Base-by-base conservation (phyloP, 2,329 filamentous ascomycete genomes). In the Colletotrichum zoysiae region DNA sequence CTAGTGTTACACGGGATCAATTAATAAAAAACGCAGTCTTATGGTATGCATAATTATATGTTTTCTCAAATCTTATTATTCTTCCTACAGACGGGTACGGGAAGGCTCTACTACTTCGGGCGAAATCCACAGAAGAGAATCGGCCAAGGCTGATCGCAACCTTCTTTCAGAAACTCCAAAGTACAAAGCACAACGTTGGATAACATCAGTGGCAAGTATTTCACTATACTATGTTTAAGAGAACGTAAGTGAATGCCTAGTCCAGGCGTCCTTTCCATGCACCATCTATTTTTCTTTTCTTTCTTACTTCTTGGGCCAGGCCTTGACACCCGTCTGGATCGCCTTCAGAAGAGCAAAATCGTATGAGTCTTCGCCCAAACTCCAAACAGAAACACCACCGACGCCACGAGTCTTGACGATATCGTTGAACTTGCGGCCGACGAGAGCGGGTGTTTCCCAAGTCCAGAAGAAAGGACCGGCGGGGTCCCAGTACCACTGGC, bases 381-480 rank as follows among this genome's bases (percentile, higher is more conserved):
- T 85, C 87, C 87, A 89, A 0, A 84, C 86, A 79, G 89, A 85
- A 11, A 86, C 82, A 5, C 87, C 86, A 4, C 86, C 86, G 1
- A 89, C 76, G 0, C 78, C 78, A 67, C 82, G 80, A 23, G 78
- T 77, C 30, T 77, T 74, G 14, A 88, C 79, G 55, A 87, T 84
- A 1, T 82, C 76, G 1, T 80, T 73, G 58, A 88, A 85, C 79
- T 89, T 89, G 56, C 78, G 71, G 1, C 76, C 46, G 35, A 89
- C 85, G 1, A 86, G 78, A n/a, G 82, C 80, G 0, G 84, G 79
- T 0, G 84, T 88, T 65, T 89, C 88, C 85, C 85, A 89, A 1
- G 85, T 85, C 87, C 87, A 89, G 79, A 86, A 89, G 46, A 87
- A 75, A 6, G 79, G 77, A 30, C 82, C 81, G 2, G 76, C 73